Base-by-base conservation (phyloP, 1,139 yeast genomes). In the Zygotorulaspora mrakii region DNA sequence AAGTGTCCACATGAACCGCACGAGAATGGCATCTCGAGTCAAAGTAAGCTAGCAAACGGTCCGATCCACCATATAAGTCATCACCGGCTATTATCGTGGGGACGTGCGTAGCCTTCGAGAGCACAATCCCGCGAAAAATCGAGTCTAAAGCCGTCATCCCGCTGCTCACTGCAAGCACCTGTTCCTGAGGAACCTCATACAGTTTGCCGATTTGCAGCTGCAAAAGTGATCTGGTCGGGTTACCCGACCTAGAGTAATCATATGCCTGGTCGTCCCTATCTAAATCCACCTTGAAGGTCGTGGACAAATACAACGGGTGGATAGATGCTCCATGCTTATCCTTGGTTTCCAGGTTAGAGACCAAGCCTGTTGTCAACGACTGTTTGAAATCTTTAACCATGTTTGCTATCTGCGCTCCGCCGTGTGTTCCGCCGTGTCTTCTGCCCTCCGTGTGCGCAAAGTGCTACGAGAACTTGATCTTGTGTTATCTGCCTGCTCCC, bases 91-190 rank as follows among this genome's bases (percentile, higher is more conserved):
- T 76, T 25, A 88, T 49, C 16, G 54, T 48, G 4, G 57, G 57
- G 24, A 44, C 45, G 25, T 47, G 47, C 7, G 39, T 39, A 3
- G 45, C 35, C 31, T 35, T 46, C 17, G 40, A 41, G 83, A 61
- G 84, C 91, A 23, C 94, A 86, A 6, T 91, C 84, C 48, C 70
- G 69, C 54, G 73, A 46, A 84, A 66, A 42, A 88, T 82, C 21
- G 87, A 91, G 60, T 88, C 96, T 49, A 86, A 70, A 45, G 95
- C 88, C 6, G 94, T 84, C 96, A 88, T 88, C 21, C 96, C 96
- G 40, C 89, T 79, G 26, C 89, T 79, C 9, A 88, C 95, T 3
- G 94, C 95, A 54, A 73, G 80, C 1, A 87, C 78, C 40, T 81
- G 74, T 31, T 73, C 67, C 8, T 94, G 89, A 49, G 72, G 73